Percentiles rank a stretch among this genome's conserved stretches.
These are phyloP conservation scores for Penicillium sp. DNA, from an alignment of 2,329 filamentous ascomycete species.

Conservation along the genomic window DNA sequence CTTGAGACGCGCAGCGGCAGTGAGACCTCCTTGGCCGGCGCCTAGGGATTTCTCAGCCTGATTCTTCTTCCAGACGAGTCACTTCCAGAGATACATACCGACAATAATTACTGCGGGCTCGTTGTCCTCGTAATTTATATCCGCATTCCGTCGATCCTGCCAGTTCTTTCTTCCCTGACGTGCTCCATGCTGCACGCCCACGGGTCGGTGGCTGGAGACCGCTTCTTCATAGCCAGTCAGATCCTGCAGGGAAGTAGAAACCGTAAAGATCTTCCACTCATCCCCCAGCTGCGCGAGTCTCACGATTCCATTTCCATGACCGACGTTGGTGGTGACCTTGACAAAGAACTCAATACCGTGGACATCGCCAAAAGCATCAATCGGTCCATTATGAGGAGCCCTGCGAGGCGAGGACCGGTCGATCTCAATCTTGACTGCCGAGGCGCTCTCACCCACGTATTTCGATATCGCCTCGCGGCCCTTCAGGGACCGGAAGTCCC, in stretches of 20 bases:
- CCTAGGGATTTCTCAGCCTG: conserved; percentile 45
- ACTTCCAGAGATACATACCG: conserved; percentile 43
- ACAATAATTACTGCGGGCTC: conserved; percentile 62
- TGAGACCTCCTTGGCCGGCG: conserved; percentile 60
- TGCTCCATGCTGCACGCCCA: conserved; percentile 57
- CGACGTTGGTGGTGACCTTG: conserved; percentile 53
- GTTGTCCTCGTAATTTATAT: conserved; percentile 50
- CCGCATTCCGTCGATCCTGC: conserved; percentile 52
- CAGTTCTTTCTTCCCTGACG: conserved; percentile 58
- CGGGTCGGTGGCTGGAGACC: conserved; percentile 48
- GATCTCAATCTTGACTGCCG: conserved; percentile 46
- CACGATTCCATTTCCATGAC: conserved; percentile 56
- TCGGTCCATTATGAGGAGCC: conserved; percentile 44
- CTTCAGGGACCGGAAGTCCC: conserved; percentile 56
- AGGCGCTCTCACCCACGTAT: conserved; percentile 39
- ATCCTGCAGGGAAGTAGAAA: conserved; percentile 59
- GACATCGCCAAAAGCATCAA: conserved; percentile 53
- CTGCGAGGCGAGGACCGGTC: conserved; percentile 49
- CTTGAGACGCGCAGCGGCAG: conserved; percentile 57
- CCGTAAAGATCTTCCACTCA: conserved; percentile 61
- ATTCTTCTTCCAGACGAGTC: background rate
- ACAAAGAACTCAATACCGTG: conserved; percentile 59
- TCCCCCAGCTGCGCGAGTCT: conserved; percentile 47
- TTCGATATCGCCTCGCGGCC: conserved; percentile 42
- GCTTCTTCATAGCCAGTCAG: conserved; percentile 56